A percentile compares a stretch with the other conserved stretches of the same genome.
These are phyloP conservation scores for Cercophora scortea DNA, from an alignment of 495 filamentous ascomycete genomes.

Conservation along the genomic window DNA sequence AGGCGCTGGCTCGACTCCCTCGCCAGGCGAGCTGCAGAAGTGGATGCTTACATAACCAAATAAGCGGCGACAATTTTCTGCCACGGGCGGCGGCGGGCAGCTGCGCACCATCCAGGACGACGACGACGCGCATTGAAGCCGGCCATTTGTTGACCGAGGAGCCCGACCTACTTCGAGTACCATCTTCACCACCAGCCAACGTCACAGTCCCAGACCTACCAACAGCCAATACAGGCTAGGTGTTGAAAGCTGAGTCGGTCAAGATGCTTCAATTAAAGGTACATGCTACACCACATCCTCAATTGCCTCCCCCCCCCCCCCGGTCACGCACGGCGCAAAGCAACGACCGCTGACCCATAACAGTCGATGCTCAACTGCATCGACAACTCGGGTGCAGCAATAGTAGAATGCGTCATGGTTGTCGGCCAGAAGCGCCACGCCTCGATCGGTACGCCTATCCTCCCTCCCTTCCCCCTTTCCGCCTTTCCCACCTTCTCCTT, in stretches of 20 bases:
- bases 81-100: not conserved
- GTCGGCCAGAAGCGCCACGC: conserved; percentile 84
- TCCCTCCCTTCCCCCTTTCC: no score
- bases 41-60: conserved; percentile 16
- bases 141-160: not conserved
- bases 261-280: conserved; percentile 99
- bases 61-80: conserved; percentile 18
- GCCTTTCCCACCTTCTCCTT: not conserved
- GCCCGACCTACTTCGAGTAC: not conserved
- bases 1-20: not conserved
- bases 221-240: conserved; percentile 1
- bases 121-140: conserved; percentile 2
- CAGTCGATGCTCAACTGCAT: conserved; percentile 99
- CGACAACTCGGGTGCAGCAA: conserved; percentile 97
- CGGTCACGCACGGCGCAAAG: not conserved
- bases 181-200: not conserved
- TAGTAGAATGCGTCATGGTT: conserved; percentile 94
- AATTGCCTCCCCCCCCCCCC: no score
- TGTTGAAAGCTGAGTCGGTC: conserved; percentile 25
- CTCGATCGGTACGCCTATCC: conserved; percentile 67
- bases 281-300: not conserved
- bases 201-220: not conserved
- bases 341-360: conserved; percentile 6
- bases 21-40: not conserved
- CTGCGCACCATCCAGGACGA: no score